Conservation (phyloP, 176 grass and related monocot genomes). For the Tillandsia fasciculata region DNA sequence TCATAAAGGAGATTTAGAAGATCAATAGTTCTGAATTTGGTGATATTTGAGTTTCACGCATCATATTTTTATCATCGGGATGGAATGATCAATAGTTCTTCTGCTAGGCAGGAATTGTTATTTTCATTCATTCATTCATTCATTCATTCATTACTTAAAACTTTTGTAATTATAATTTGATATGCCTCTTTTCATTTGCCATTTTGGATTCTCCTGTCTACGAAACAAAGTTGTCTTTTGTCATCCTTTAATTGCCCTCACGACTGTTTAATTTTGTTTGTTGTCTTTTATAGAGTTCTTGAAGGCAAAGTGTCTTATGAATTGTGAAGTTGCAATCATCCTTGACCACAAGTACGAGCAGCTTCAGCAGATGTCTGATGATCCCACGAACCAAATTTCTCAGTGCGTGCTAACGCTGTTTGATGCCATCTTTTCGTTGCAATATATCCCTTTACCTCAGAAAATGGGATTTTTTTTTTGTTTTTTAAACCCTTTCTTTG, state of each 20-base stretch:
- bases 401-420: slow-evolving; percentile 21
- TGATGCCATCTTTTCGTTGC: not conserved
- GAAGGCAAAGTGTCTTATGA: slow-evolving; percentile 94
- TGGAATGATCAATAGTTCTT: too few relatives aligned
- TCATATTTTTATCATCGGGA: too few relatives aligned
- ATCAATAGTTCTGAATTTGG: too few relatives aligned
- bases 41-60: too few relatives aligned
- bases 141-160: too few relatives aligned
- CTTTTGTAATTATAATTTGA: not conserved
- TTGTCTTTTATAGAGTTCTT: slow-evolving; percentile 57
- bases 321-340: slow-evolving; percentile 89
- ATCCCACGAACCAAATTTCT: slow-evolving; percentile 47
- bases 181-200: not conserved
- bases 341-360: slow-evolving; percentile 91
- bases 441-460: slow-evolving; percentile 1
- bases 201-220: not conserved
- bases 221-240: not conserved
- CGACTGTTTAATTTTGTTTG: not conserved
- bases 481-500: not conserved
- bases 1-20: too few relatives aligned
- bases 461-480: not conserved
- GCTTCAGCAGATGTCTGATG: slow-evolving; percentile 83
- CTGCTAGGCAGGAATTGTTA: too few relatives aligned
- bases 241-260: not conserved
- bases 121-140: too few relatives aligned